Percentiles rank a stretch among this genome's conserved stretches.
Conservation (phyloP, 805 yeast genomes). For the Komagataella kurtzmanii region DNA sequence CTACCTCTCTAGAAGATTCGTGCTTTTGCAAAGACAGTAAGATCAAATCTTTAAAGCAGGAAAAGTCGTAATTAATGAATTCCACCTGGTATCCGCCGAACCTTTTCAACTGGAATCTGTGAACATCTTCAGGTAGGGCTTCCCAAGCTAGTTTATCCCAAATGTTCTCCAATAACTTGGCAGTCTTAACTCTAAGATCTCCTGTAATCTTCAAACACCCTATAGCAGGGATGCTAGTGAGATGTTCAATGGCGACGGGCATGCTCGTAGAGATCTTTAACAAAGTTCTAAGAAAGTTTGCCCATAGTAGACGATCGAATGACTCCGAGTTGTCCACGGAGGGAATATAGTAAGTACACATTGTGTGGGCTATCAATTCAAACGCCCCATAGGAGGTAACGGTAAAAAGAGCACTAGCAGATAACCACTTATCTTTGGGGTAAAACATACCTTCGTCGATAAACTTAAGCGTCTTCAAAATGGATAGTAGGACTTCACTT, state of each 20-base stretch:
- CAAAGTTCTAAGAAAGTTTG: constrained; percentile 41
- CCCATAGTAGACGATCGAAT: constrained; percentile 57
- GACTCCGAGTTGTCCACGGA: constrained; percentile 30
- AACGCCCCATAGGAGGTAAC: constrained; percentile 43
- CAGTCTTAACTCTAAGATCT: constrained; percentile 46
- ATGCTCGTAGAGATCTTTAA: constrained; percentile 50
- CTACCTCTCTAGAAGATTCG: constrained; percentile 41
- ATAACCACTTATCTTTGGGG: constrained; percentile 65
- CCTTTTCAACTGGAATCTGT: constrained; percentile 43
- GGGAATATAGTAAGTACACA: constrained; percentile 40
- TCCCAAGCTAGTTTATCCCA: constrained; percentile 71
- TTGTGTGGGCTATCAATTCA: constrained; percentile 35
- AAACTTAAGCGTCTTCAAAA: constrained; percentile 35
- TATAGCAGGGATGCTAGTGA: constrained; percentile 59
- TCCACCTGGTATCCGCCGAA: constrained; percentile 65
- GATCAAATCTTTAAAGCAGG: constrained; percentile 50
- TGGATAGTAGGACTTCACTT: neutral
- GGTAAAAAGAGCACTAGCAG: constrained; percentile 42
- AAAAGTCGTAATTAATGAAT: constrained; percentile 36
- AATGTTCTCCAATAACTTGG: constrained; percentile 37
- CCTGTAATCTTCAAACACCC: constrained; percentile 55
- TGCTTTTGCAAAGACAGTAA: constrained; percentile 59
- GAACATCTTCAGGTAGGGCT: constrained; percentile 35
- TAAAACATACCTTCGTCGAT: constrained; percentile 42
- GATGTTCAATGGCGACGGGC: constrained; percentile 55